A percentile compares a stretch with the other conserved stretches of the same genome.
phyloP scores from a whole-genome alignment of 306 rosid genomes.

The Carpinus viminea region DNA sequence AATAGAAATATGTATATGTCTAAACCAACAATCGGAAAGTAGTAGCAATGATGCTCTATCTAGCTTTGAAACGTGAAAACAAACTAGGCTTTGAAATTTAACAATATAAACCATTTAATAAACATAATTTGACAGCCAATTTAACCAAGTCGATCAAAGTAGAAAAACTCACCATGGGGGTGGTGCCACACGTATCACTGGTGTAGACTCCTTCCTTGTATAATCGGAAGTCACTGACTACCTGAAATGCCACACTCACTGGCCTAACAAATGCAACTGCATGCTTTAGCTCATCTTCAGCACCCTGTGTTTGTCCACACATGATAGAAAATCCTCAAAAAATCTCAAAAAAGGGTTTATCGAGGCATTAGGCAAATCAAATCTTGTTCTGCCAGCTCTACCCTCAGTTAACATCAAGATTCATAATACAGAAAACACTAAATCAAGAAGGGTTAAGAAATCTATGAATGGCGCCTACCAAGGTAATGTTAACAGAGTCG shows the following conservation, averaged over 20 bases:
- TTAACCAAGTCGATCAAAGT: neutral
- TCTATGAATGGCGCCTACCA: constrained; percentile 44
- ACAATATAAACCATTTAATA: neutral
- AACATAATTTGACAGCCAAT: neutral
- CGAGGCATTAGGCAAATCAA: neutral
- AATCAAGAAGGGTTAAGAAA: neutral
- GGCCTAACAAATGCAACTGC: constrained; percentile 88
- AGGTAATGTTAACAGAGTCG: constrained; percentile 75
- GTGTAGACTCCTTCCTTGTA: constrained; percentile 83
- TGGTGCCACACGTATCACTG: constrained; percentile 65
- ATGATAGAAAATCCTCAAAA: constrained; percentile 14
- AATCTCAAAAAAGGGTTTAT: neutral
- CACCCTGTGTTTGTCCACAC: constrained; percentile 57
- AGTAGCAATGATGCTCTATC: neutral
- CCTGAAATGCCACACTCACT: constrained; percentile 91
- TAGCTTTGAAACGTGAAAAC: neutral
- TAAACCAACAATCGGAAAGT: neutral
- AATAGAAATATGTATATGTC: neutral
- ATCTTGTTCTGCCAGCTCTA: constrained; percentile 26
- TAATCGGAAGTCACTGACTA: constrained; percentile 47
- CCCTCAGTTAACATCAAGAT: constrained; percentile 15
- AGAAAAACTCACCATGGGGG: constrained; percentile 57
- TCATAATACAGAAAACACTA: neutral
- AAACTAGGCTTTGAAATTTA: neutral
- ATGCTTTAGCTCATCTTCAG: constrained; percentile 86